Evolutionary conservation across 768 basidiomycete species (phyloP), one percentile per base, ranked within the genome.

Genomic region (Kwoniella heveanensis): DNA sequence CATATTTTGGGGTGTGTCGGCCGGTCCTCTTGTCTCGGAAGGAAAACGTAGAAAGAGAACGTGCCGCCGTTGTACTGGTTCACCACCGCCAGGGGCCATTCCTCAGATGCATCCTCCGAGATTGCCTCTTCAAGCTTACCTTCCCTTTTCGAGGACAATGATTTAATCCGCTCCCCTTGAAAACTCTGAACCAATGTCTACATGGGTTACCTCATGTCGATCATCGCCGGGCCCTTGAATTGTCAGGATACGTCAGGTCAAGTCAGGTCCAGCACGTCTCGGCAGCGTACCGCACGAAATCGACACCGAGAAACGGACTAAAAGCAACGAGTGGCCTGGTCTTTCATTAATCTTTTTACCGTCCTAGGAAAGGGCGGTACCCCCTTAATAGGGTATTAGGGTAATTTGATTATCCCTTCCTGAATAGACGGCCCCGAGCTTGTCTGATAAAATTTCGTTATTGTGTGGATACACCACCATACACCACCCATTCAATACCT

Each of bases 361-460:
- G 39, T 17, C 39, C 39, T 44, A 8, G 39, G 39, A 44, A 44
- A 44, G 39, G 39, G 39, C 19, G 39, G 8, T n/a, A n/a, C n/a
- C n/a, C n/a, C n/a, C n/a, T n/a, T n/a, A n/a, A n/a, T 44, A 44
- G 39, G 39, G 39, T 44, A 44, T 44, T 10, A 44, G 39, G 39
- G 39, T 44, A 44, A 44, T 44, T 44, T 44, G 10, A 7, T 19
- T 9, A 44, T 17, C 39, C 32, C 32, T 17, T 44, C 8, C 39
- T 44, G 39, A 19, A 44, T 44, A 44, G 10, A 44, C 17, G 39
- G 39, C 39, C 39, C 19, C 39, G 39, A 44, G 39, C 39, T 44
- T 44, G 39, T 44, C 39, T 44, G 39, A 44, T 44, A 44, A 44
- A 44, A 44, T 44, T 44, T 44, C 39, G 17, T 44, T 44, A 44